These are phyloP conservation scores for Biscogniauxia sp. DNA, from an alignment of 2,329 filamentous ascomycete species.

Conservation along the genomic window DNA sequence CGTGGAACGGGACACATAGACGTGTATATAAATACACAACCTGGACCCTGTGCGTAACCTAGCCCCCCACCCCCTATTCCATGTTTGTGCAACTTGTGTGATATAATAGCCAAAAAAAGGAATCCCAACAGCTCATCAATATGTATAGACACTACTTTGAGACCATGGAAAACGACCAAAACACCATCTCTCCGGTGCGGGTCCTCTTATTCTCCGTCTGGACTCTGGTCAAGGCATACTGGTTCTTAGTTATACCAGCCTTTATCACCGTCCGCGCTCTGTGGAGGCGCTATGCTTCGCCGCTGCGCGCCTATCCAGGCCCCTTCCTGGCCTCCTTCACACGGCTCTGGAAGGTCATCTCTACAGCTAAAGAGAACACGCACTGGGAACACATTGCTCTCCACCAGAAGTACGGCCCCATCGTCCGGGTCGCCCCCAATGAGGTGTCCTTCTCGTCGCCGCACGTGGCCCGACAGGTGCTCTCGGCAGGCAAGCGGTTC, in stretches of 20 bases:
- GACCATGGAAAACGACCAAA: conserved; percentile 23
- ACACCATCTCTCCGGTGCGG: conserved; percentile 27
- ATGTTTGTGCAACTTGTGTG: conserved; percentile 1
- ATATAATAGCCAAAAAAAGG: neutral
- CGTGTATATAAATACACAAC: neutral
- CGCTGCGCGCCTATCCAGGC: conserved; percentile 29
- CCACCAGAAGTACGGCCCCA: conserved; percentile 44
- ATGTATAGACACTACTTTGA: conserved; percentile 7
- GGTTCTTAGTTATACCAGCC: conserved; percentile 28
- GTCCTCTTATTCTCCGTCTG: conserved; percentile 31
- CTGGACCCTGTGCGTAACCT: neutral
- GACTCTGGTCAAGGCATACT: conserved; percentile 32
- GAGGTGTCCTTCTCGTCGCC: conserved; percentile 48
- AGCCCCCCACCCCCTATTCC: neutral
- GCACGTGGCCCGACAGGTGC: conserved; percentile 42
- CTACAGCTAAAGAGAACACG: conserved; percentile 37
- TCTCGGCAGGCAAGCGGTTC: conserved; percentile 50
- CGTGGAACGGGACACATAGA: neutral
- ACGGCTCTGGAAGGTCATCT: conserved; percentile 43
- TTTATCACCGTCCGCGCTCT: conserved; percentile 30
- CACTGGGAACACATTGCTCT: conserved; percentile 44
- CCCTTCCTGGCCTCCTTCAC: conserved; percentile 30
- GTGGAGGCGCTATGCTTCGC: conserved; percentile 35
- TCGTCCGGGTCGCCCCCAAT: conserved; percentile 49
- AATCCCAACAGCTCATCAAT: conserved; percentile 3